A percentile compares a stretch with the other conserved stretches of the same genome.
These are phyloP conservation scores for Coemansia erecta DNA, from an alignment of 192 early-diverging fungal species.

Conservation along the genomic window DNA sequence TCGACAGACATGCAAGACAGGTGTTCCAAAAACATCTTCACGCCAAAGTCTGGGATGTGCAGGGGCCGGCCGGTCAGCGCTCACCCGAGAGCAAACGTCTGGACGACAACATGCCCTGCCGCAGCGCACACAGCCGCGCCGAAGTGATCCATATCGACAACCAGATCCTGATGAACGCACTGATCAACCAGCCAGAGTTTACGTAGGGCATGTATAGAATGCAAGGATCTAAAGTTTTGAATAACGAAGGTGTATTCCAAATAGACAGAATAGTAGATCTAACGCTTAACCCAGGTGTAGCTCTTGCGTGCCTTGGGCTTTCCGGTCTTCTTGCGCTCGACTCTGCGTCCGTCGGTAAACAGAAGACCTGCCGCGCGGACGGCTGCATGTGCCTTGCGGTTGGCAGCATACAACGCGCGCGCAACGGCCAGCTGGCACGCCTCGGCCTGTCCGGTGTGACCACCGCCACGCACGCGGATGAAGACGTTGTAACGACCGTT, in stretches of 20 bases:
- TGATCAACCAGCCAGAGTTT: constrained; percentile 18
- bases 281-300: constrained; percentile 78
- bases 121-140: constrained; percentile 27
- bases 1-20: constrained; percentile 18
- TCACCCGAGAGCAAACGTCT: constrained; percentile 30
- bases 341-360: constrained; percentile 66
- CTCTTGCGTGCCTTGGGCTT: constrained; percentile 91
- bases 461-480: constrained; percentile 76
- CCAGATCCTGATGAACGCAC: constrained; percentile 45
- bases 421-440: constrained; percentile 82
- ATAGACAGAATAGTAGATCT: constrained; percentile 12
- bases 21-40: constrained; percentile 16
- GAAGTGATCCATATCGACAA: constrained; percentile 41
- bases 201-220: no score
- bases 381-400: constrained; percentile 57
- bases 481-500: constrained; percentile 86
- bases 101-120: constrained; percentile 37
- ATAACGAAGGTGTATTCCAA: no score
- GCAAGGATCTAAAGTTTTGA: no score
- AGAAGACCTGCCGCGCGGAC: constrained; percentile 63
- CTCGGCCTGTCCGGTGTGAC: constrained; percentile 79
- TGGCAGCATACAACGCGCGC: constrained; percentile 64
- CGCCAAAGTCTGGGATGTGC: constrained; percentile 33
- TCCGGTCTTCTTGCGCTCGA: constrained; percentile 96
- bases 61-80: constrained; percentile 3